Evolutionary conservation across 75 land plant species (phyloP).

Genomic region (Cunninghamia lanceolata): DNA sequence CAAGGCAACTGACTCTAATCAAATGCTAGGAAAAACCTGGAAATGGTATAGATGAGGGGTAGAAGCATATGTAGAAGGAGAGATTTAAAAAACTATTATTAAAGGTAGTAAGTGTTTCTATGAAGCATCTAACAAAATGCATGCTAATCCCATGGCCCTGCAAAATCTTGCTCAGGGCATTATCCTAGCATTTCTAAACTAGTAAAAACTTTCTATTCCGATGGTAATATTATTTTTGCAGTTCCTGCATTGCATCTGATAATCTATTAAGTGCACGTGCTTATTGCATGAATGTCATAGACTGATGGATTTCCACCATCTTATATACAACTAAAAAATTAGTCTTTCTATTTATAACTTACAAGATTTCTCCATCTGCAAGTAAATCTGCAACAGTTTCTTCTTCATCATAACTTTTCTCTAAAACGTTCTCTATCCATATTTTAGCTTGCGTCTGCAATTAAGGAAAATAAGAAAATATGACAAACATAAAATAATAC

Average conservation of each 20-base stretch:
- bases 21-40: background rate
- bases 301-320: background rate
- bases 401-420: conserved; percentile 41
- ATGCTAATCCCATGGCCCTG: background rate
- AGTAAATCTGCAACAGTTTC: conserved; percentile 53
- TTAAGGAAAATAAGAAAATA: background rate
- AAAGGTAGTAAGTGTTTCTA: background rate
- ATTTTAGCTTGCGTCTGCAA: conserved; percentile 59
- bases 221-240: background rate
- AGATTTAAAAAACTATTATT: background rate
- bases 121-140: background rate
- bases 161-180: background rate
- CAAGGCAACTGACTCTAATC: background rate
- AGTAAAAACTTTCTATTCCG: background rate
- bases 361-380: conserved; percentile 73
- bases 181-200: background rate
- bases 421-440: conserved; percentile 78
- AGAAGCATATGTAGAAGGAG: background rate
- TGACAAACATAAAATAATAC: background rate
- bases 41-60: background rate
- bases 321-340: background rate
- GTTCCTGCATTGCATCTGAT: background rate
- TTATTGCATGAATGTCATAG: background rate
- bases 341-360: conserved; percentile 17
- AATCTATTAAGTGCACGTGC: background rate